Evolutionary conservation across 352 stramenopile genomes (phyloP).

Genomic region (Blastocystis sp.): DNA sequence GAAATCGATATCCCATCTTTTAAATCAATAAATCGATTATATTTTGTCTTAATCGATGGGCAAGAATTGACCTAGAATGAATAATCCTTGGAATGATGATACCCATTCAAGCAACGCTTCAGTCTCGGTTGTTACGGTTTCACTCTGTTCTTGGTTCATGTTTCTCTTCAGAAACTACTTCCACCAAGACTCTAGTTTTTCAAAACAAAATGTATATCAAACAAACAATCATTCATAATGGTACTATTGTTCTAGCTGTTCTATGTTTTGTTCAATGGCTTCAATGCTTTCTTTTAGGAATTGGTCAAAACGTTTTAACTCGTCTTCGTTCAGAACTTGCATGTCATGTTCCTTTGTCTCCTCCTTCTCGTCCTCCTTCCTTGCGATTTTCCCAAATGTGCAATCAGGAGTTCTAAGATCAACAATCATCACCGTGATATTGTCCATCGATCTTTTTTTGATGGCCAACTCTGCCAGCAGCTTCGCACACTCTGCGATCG

Average conservation of each 20-base stretch:
- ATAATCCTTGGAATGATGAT: neutral
- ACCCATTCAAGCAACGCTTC: constrained; percentile 40
- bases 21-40: neutral
- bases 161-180: neutral
- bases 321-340: neutral
- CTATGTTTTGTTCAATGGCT: neutral
- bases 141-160: neutral
- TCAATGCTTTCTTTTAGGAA: constrained; percentile 16
- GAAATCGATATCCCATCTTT: constrained; percentile 27
- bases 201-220: neutral
- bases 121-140: neutral
- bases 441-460: constrained; percentile 75
- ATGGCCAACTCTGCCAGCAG: constrained; percentile 78
- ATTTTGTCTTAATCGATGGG: neutral
- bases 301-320: neutral
- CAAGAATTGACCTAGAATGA: neutral
- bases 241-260: neutral
- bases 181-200: neutral
- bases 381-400: neutral
- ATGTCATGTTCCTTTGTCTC: neutral
- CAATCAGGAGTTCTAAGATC: constrained; percentile 69
- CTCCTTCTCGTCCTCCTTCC: neutral
- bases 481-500: constrained; percentile 71
- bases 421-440: constrained; percentile 78
- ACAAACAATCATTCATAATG: neutral